Base-by-base conservation (phyloP, 768 basidiomycete species). In the Boletus patriciae region DNA sequence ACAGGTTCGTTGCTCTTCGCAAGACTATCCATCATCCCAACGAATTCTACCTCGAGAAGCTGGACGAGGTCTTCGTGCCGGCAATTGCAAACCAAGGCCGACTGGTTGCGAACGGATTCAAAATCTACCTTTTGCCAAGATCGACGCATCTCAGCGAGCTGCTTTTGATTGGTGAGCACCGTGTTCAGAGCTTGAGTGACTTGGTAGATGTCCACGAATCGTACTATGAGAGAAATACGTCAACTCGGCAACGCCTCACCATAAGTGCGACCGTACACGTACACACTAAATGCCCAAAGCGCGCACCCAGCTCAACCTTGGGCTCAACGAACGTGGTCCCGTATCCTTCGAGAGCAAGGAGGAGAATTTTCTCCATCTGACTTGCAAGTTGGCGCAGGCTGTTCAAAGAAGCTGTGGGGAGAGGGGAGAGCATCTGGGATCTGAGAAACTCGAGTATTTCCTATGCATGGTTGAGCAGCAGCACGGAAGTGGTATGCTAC, bases 11-110 rank as follows among this genome's bases (percentile, higher is more conserved):
- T 80, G 68, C 82, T 90, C 75, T 90, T 88, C 34, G 80, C 66
- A 36, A 91, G 76, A 55, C 81, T 78, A 40, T 92, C 90, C 74
- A 94, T 74, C 72, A 94, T 74, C n/a, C 74, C 70, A 21, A 90
- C 86, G 69, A 92, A 92, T 70, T 94, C 90, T 52, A 90, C 86
- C 69, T 94, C 92, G 46, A 94, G 73, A 46, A 93, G 79, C 63
- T 93, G 90, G 41, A 90, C 83, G 48, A 94, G 80, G 64, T 93
- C 90, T 72, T 93, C 92, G 62, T 93, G 91, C 47, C 92, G 87
- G 70, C 92, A 94, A 68, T 94, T 93, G 80, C 92, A 93, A 29
- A 94, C 92, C 65, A 94, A 76, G 18, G 92, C 92, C n/a, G 90
- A 91, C 67, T 94, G 92, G 66, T 94, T 94, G 58, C 92, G 83